phyloP scores from a whole-genome alignment of 2,329 filamentous ascomycete genomes.

The Tolypocladium endophyticum region DNA sequence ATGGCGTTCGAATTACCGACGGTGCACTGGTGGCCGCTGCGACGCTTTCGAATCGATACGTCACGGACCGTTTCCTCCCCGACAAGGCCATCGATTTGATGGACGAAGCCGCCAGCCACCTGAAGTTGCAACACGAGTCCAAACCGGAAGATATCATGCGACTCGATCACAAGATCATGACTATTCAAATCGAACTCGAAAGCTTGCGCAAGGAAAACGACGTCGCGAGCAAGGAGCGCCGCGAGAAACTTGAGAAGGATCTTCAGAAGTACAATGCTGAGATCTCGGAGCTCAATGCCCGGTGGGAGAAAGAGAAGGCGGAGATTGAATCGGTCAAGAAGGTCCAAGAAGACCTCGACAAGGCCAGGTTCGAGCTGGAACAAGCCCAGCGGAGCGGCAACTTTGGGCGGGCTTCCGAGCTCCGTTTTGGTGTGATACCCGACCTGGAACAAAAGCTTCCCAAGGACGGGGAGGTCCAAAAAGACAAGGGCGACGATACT shows the following conservation, averaged over 20 bases:
- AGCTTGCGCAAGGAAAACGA: slow-evolving; percentile 92
- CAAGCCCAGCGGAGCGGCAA: slow-evolving; percentile 79
- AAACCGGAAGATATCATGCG: slow-evolving; percentile 92
- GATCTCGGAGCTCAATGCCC: slow-evolving; percentile 60
- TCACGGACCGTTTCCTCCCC: slow-evolving; percentile 89
- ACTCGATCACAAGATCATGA: slow-evolving; percentile 91
- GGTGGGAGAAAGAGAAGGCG: slow-evolving; percentile 82
- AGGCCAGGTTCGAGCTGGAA: slow-evolving; percentile 74
- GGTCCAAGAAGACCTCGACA: slow-evolving; percentile 80
- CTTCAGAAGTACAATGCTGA: slow-evolving; percentile 71
- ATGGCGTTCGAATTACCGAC: slow-evolving; percentile 91
- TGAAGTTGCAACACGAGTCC: slow-evolving; percentile 89
- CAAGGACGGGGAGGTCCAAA: slow-evolving; percentile 49
- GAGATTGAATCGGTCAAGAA: slow-evolving; percentile 84
- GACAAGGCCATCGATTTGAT: slow-evolving; percentile 97
- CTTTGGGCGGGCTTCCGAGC: slow-evolving; percentile 81
- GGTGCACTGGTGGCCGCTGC: slow-evolving; percentile 85
- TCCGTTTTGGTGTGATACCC: slow-evolving; percentile 83
- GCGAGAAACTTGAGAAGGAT: slow-evolving; percentile 72
- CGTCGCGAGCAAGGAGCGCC: slow-evolving; percentile 74
- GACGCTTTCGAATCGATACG: slow-evolving; percentile 87
- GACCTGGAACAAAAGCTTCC: slow-evolving; percentile 68
- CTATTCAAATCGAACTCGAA: slow-evolving; percentile 92
- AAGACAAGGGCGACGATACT: slow-evolving; percentile 31
- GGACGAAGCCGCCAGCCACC: slow-evolving; percentile 84